Evolutionary conservation across 1,284 basidiomycete genomes (phyloP).

Genomic region (Moesziomyces antarcticus): DNA sequence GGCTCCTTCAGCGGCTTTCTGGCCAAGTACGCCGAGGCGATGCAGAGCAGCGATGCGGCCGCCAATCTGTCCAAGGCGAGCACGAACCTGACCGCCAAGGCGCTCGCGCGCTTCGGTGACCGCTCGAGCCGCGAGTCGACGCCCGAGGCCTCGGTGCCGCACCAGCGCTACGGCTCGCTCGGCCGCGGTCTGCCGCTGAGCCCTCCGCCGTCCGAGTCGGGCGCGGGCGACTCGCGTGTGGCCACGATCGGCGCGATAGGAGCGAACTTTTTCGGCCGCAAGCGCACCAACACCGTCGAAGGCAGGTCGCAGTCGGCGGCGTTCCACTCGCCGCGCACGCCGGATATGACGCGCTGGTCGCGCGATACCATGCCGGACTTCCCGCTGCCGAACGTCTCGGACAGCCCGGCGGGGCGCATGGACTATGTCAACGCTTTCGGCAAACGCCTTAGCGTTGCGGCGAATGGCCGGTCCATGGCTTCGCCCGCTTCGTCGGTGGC

Average conservation of each 20-base stretch:
- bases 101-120: constrained; percentile 53
- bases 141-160: constrained; percentile 15
- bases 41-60: constrained; percentile 63
- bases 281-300: constrained; percentile 19
- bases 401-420: constrained; percentile 51
- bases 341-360: constrained; percentile 54
- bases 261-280: constrained; percentile 38
- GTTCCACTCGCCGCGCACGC: constrained; percentile 31
- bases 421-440: constrained; percentile 47
- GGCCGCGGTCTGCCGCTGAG: constrained; percentile 13
- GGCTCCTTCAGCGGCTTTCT: constrained; percentile 36
- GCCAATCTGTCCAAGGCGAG: constrained; percentile 63
- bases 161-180: constrained; percentile 13
- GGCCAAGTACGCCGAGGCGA: constrained; percentile 56
- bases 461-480: constrained; percentile 10
- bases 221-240: constrained; percentile 15
- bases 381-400: constrained; percentile 56
- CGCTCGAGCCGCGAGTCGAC: constrained; percentile 47
- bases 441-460: constrained; percentile 34
- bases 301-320: constrained; percentile 16
- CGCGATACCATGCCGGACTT: constrained; percentile 56
- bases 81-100: constrained; percentile 63
- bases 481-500: constrained; percentile 24
- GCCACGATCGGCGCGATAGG: constrained; percentile 40
- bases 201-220: constrained; percentile 1